Base-by-base conservation (phyloP, 805 yeast species). In the Trichomonascus vanleenenianus region DNA sequence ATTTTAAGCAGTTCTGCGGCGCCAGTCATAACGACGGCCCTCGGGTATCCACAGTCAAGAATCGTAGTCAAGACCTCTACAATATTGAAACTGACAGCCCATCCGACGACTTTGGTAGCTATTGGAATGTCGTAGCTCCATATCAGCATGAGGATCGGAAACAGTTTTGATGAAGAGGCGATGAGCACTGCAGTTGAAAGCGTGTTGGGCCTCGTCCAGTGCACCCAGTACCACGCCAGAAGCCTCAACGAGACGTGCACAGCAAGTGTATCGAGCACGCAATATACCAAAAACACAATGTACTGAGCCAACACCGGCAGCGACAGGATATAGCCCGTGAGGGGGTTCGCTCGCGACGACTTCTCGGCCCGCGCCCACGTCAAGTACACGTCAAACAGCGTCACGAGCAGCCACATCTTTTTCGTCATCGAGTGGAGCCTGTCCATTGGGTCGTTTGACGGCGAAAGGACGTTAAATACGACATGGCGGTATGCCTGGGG, bases 121-220 rank as follows among this genome's bases (percentile, higher is more conserved):
- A 83, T 70, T 1, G 82, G 71, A n/a, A 84, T 76, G 58, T 93
- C 96, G 58, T 93, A 93, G 0, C 95, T 93, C 99, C 99, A 93
- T 31, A 93, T 91, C 30, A 93, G 70, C 89, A 91, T 91, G 30
- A 93, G 71, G 15, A 93, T 83, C 0, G 98, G 98, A 51, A 91
- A 81, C 18, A 91, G 69, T 58, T 84, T 86, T 34, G 91, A 81
- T 0, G 85, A 78, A 38, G 86, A 79, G 0, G 97, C 81, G 4
- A 88, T 73, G 39, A 89, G 59, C 1, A 88, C 72, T 0, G 95
- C 83, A 8, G 81, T 72, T 0, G 87, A 73, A 14, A 89, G 61
- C 12, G 74, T 64, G 38, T 63, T 65, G 36, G 70, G 72, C 31
- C 60, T 59, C 42, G 62, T 61, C 64, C 69, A 70, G 3, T 55